phyloP scores from a whole-genome alignment of 495 filamentous ascomycete species.

The Staphylotrichum longicolle region DNA sequence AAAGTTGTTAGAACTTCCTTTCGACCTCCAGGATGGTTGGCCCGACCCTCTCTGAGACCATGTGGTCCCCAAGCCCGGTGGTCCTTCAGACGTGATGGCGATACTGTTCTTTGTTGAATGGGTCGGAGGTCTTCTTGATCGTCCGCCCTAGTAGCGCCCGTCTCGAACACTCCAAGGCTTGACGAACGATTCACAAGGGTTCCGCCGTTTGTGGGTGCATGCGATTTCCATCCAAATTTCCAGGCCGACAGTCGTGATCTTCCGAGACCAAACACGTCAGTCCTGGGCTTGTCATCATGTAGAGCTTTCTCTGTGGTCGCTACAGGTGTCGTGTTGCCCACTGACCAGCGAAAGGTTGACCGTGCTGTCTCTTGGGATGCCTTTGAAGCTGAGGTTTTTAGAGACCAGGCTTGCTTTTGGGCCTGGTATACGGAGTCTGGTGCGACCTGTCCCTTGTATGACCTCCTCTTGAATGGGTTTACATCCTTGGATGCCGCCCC shows the following conservation, averaged over 20 bases:
- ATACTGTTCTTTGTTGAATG: too few relatives aligned
- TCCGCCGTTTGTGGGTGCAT: constrained; percentile 7
- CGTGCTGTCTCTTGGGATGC: constrained; percentile 3
- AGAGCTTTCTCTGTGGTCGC: constrained; percentile 2
- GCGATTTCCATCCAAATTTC: constrained; percentile 17
- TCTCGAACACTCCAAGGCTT: background rate
- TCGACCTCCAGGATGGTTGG: background rate
- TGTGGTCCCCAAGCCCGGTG: too few relatives aligned
- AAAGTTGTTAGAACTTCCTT: background rate
- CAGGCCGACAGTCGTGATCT: constrained; percentile 21
- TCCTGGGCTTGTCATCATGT: constrained; percentile 10
- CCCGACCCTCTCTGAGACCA: background rate
- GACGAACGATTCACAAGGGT: background rate
- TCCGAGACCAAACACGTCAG: constrained; percentile 15
- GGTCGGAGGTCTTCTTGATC: background rate
- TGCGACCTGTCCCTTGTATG: background rate
- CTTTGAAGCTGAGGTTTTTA: background rate
- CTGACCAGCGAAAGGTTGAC: background rate
- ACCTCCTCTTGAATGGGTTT: background rate
- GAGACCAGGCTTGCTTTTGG: background rate
- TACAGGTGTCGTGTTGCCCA: background rate
- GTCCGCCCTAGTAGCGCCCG: background rate
- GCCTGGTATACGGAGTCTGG: background rate
- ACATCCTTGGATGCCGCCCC: background rate
- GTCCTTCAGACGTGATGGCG: too few relatives aligned